Conservation (phyloP, 805 yeast genomes). For the Candida tibetensis region DNA sequence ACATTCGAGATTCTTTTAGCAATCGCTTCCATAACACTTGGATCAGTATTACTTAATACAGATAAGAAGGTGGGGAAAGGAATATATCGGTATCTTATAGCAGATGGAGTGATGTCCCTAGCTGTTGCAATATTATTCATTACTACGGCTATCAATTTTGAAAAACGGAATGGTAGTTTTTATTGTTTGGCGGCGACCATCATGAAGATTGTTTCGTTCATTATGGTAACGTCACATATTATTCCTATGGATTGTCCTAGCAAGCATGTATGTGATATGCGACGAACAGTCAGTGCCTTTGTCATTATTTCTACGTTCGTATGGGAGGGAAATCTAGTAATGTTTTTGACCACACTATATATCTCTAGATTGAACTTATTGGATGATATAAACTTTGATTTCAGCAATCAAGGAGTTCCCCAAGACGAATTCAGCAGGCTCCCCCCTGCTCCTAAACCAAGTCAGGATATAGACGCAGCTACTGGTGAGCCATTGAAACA, state of each 20-base stretch:
- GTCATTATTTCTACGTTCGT: constrained; percentile 36
- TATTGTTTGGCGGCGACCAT: constrained; percentile 35
- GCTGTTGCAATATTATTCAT: constrained; percentile 35
- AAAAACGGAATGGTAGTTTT: constrained; percentile 39
- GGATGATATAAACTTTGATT: constrained; percentile 33
- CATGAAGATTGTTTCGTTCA: constrained; percentile 35
- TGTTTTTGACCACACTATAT: constrained; percentile 38
- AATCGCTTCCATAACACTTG: constrained; percentile 25
- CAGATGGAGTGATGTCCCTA: constrained; percentile 32
- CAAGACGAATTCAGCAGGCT: constrained; percentile 6
- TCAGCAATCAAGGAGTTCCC: constrained; percentile 15
- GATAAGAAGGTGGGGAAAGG: constrained; percentile 24
- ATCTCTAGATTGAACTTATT: constrained; percentile 34
- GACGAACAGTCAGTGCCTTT: constrained; percentile 37
- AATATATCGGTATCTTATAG: constrained; percentile 37
- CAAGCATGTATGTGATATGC: constrained; percentile 22
- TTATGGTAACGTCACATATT: constrained; percentile 25
- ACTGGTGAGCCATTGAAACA: constrained; percentile 23
- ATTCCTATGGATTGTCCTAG: constrained; percentile 25
- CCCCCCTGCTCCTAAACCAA: constrained; percentile 1
- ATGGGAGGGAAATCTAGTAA: constrained; percentile 37
- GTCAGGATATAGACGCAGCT: constrained; percentile 1
- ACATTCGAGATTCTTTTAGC: constrained; percentile 28
- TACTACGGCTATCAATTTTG: constrained; percentile 36
- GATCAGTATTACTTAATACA: constrained; percentile 21